Percentiles rank a stretch among this genome's conserved stretches.
Evolutionary conservation across 148 eudicot species (phyloP).

Genomic region (Fagopyrum homotropicum): DNA sequence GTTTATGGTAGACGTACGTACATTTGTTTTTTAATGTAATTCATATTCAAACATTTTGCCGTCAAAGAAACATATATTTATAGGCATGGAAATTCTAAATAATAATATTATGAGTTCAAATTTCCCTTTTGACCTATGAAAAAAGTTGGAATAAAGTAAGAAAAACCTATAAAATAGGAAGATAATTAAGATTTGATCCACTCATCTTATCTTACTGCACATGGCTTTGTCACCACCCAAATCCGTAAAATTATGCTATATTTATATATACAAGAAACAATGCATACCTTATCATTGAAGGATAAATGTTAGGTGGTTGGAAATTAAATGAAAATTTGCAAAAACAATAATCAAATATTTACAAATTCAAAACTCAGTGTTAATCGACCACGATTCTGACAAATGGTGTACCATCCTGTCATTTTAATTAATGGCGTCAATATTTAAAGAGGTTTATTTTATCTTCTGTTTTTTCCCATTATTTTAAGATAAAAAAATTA

Average conservation of each 20-base stretch:
- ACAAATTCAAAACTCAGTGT: background rate
- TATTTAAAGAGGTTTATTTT: background rate
- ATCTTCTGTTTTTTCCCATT: background rate
- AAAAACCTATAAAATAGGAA: conserved; percentile 2
- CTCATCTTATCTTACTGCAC: conserved; percentile 8
- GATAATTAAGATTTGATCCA: conserved; percentile 1
- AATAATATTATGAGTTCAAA: background rate
- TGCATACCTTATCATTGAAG: conserved; percentile 7
- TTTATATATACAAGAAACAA: background rate
- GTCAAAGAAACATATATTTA: no score
- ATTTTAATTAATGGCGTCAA: background rate
- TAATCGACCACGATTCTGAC: background rate
- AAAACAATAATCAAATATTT: background rate
- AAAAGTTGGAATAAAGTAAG: background rate
- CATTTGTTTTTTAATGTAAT: no score
- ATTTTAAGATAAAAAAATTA: no score
- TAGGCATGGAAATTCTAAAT: no score
- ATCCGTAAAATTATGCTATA: background rate
- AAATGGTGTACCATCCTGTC: background rate
- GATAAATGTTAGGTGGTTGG: background rate
- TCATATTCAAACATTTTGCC: no score
- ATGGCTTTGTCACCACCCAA: conserved; percentile 1
- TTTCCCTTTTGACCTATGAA: background rate
- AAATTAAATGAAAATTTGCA: background rate
- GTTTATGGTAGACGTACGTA: no score